Conservation (phyloP, 768 basidiomycete genomes). For the Phlebiopsis gigantea region DNA sequence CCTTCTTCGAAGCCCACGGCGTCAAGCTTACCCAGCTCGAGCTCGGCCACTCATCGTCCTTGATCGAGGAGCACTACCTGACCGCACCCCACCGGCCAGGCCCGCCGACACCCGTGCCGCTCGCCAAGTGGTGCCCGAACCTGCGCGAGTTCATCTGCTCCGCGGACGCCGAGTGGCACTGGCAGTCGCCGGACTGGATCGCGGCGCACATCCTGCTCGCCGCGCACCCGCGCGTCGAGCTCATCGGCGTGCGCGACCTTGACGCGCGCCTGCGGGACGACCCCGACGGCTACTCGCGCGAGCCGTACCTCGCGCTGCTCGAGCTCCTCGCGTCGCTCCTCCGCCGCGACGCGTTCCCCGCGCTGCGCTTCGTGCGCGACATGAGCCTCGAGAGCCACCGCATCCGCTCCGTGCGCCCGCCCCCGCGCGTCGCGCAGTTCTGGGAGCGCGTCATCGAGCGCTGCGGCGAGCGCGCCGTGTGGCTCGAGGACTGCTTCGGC, state of each 20-base stretch:
- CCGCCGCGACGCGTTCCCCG: conserved; percentile 55
- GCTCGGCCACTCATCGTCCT: conserved; percentile 64
- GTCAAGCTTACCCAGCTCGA: conserved; percentile 58
- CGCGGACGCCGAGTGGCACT: conserved; percentile 79
- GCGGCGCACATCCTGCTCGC: conserved; percentile 70
- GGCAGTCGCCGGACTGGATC: conserved; percentile 77
- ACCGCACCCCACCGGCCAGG: conserved; percentile 33
- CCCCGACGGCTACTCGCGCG: conserved; percentile 21
- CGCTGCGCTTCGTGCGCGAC: conserved; percentile 56
- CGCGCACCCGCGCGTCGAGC: conserved; percentile 50
- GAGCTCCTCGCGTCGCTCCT: conserved; percentile 63
- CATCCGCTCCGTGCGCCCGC: conserved; percentile 40
- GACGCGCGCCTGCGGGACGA: conserved; percentile 52
- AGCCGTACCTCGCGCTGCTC: conserved; percentile 55
- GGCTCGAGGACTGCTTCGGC: conserved; percentile 61
- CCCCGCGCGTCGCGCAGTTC: conserved; percentile 37
- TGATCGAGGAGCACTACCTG: conserved; percentile 63
- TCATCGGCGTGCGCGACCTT: conserved; percentile 71
- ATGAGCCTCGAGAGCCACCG: conserved; percentile 53
- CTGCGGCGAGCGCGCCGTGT: conserved; percentile 51
- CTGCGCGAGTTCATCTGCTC: conserved; percentile 66
- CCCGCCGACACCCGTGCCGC: conserved; percentile 32
- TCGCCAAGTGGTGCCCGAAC: conserved; percentile 69
- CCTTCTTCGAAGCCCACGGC: conserved; percentile 66
- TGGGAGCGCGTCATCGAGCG: conserved; percentile 32